Percentiles rank a stretch among this genome's conserved stretches.
These are phyloP conservation scores for Coemansia sp. DNA, from an alignment of 192 early-diverging fungal species.

Conservation along the genomic window DNA sequence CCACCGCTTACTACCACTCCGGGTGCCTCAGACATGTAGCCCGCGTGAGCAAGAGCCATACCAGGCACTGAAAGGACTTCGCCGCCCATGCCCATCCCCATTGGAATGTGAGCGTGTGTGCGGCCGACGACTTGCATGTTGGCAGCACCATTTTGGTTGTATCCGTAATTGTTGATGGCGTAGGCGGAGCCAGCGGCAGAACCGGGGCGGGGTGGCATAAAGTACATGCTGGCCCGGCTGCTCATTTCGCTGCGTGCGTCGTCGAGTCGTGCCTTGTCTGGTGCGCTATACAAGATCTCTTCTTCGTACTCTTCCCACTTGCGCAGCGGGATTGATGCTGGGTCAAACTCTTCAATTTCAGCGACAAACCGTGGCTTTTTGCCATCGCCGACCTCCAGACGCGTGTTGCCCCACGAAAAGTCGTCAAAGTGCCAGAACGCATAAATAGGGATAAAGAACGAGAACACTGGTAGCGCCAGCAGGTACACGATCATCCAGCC, in stretches of 20 bases:
- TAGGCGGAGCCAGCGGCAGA: conserved; percentile 54
- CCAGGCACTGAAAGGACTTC: conserved; percentile 33
- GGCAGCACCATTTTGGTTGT: conserved; percentile 37
- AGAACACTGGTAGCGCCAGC: conserved; percentile 89
- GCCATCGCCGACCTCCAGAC: conserved; percentile 86
- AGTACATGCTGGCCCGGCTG: conserved; percentile 60
- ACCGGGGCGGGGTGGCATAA: conserved; percentile 47
- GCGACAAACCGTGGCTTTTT: conserved; percentile 64
- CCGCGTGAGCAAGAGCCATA: conserved; percentile 17
- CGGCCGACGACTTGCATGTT: conserved; percentile 44
- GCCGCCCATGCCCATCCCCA: conserved; percentile 36
- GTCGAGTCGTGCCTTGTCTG: conserved; percentile 40
- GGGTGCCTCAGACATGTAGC: conserved; percentile 23
- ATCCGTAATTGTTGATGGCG: conserved; percentile 49
- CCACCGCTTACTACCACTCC: not conserved
- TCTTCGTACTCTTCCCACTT: conserved; percentile 86
- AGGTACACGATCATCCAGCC: conserved; percentile 99
- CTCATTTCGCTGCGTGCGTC: conserved; percentile 58
- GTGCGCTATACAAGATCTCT: conserved; percentile 52
- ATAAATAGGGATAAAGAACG: conserved; percentile 87
- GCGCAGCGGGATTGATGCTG: conserved; percentile 74
- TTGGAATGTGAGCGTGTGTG: conserved; percentile 20
- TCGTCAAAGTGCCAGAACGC: conserved; percentile 99
- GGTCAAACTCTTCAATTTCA: conserved; percentile 79
- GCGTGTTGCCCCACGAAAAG: conserved; percentile 99